Percentiles rank a stretch among this genome's conserved stretches.
phyloP scores from a whole-genome alignment of 129 eudicot species.

The Flaveria trinervia region DNA sequence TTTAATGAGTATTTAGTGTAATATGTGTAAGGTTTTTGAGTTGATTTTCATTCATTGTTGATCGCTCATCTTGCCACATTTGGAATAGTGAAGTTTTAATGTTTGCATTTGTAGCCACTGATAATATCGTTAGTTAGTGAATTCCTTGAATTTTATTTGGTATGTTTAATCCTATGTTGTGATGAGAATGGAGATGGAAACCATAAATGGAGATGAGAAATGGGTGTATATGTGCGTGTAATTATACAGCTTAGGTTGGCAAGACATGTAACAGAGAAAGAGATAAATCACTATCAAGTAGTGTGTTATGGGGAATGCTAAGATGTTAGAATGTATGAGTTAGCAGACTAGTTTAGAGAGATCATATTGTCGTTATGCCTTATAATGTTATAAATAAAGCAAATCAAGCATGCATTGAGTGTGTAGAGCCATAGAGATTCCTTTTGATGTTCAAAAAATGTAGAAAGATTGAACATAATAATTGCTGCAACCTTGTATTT shows the following conservation, averaged over 20 bases:
- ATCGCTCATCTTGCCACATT: not conserved
- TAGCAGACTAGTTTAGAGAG: slow-evolving; percentile 2
- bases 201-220: slow-evolving; percentile 15
- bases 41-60: not conserved
- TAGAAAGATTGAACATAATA: slow-evolving; percentile 10
- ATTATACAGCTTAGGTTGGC: slow-evolving; percentile 3
- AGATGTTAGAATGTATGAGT: slow-evolving; percentile 6
- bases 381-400: slow-evolving; percentile 7
- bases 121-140: slow-evolving; percentile 8
- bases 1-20: not conserved
- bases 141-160: slow-evolving; percentile 7
- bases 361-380: not conserved
- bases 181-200: slow-evolving; percentile 17
- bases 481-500: slow-evolving; percentile 10
- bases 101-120: not conserved
- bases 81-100: not conserved
- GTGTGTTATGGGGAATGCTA: slow-evolving; percentile 11
- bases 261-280: slow-evolving; percentile 1
- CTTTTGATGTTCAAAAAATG: not conserved
- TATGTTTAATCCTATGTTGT: slow-evolving; percentile 18
- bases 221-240: not conserved
- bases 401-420: slow-evolving; percentile 15
- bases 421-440: not conserved
- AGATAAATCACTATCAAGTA: not conserved
- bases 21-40: not conserved